These are phyloP conservation scores for Puccinia sorghi DNA, from an alignment of 1,284 basidiomycete species.

Conservation along the genomic window DNA sequence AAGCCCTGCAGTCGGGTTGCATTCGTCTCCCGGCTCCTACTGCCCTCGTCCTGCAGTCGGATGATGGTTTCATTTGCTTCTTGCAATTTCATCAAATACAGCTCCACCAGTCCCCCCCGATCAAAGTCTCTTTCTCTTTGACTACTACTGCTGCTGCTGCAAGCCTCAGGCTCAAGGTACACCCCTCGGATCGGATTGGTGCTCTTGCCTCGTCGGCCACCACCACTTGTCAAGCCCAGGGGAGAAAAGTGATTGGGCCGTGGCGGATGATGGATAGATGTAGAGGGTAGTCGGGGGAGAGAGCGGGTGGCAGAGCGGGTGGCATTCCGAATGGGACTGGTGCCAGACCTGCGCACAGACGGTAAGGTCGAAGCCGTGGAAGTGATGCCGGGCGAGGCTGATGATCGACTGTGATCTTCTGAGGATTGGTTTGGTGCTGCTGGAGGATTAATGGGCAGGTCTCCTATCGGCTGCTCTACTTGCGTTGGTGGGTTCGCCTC, in stretches of 20 bases:
- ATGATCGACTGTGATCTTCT: not conserved
- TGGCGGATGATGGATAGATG: not conserved
- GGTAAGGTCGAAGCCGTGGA: not conserved
- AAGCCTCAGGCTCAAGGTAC: not conserved
- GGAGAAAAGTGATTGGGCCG: conserved; percentile 4
- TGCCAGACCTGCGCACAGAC: not conserved
- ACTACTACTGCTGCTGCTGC: not conserved
- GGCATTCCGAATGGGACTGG: not conserved
- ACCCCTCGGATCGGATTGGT: not conserved
- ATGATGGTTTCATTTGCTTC: conserved; percentile 15
- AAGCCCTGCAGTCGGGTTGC: not conserved
- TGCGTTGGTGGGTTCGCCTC: not conserved
- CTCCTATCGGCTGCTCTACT: not conserved
- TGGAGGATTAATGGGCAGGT: not conserved
- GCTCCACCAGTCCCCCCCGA: conserved; percentile 3
- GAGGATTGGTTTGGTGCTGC: not conserved
- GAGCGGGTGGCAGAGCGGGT: not conserved
- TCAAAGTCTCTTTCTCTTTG: not conserved
- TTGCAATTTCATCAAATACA: not conserved
- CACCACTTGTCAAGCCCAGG: not conserved
- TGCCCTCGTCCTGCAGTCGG: conserved; percentile 6
- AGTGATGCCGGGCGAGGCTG: not conserved
- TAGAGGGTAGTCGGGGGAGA: not conserved
- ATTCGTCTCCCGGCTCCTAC: not conserved
- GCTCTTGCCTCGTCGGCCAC: not conserved